Conservation (phyloP, 2,329 filamentous ascomycete genomes). For the Verticillium zaregamsianum region DNA sequence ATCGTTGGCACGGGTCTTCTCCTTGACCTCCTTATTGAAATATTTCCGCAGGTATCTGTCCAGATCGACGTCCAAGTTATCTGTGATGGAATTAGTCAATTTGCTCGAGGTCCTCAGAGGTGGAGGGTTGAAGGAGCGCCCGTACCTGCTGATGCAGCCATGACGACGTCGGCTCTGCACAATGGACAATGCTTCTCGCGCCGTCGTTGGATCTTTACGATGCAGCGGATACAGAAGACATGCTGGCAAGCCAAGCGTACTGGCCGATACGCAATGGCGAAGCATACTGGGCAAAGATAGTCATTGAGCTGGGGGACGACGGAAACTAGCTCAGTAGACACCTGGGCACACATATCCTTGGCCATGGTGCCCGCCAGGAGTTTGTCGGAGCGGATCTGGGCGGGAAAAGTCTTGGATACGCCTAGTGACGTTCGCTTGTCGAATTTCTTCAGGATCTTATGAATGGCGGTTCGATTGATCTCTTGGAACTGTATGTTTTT, state of each 20-base stretch:
- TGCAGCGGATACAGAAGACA: constrained; percentile 78
- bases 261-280: constrained; percentile 74
- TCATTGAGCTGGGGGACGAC: constrained; percentile 80
- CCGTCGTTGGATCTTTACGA: constrained; percentile 73
- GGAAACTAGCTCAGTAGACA: constrained; percentile 67
- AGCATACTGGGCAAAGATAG: constrained; percentile 78
- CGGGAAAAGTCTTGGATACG: constrained; percentile 59
- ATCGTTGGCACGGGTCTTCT: constrained; percentile 69
- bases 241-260: constrained; percentile 73
- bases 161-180: constrained; percentile 68
- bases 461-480: constrained; percentile 72
- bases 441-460: constrained; percentile 88
- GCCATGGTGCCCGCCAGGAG: constrained; percentile 66
- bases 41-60: constrained; percentile 69
- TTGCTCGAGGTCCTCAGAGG: not conserved
- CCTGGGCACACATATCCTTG: constrained; percentile 69
- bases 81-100: constrained; percentile 28
- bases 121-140: not conserved
- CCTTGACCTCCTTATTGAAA: constrained; percentile 67
- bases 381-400: constrained; percentile 52
- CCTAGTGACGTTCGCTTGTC: constrained; percentile 79
- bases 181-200: constrained; percentile 68
- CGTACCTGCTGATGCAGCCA: constrained; percentile 63
- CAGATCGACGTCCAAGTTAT: constrained; percentile 65
- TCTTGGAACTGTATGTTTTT: constrained; percentile 79